These are phyloP conservation scores for Schizopora paradoxa DNA, from an alignment of 1,284 basidiomycete genomes.

Conservation along the genomic window DNA sequence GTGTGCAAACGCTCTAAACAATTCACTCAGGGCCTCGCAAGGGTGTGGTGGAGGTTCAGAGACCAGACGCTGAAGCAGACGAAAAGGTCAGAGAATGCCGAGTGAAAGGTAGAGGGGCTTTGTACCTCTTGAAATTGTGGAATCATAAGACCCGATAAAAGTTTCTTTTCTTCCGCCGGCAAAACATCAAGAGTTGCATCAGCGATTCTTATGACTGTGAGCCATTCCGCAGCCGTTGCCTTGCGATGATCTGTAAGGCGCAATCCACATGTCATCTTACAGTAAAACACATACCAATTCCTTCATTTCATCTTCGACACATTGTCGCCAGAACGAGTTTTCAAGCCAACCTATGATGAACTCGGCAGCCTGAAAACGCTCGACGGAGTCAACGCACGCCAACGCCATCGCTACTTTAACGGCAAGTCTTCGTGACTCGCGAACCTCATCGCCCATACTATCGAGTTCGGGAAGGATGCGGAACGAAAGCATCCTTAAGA, in stretches of 20 bases:
- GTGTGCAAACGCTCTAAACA: conserved; percentile 47
- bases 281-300: conserved; percentile 7
- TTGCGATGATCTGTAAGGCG: conserved; percentile 19
- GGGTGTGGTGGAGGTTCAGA: conserved; percentile 44
- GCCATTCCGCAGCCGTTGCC: conserved; percentile 42
- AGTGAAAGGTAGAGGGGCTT: conserved; percentile 8
- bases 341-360: conserved; percentile 11
- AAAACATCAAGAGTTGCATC: conserved; percentile 36
- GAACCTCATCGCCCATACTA: conserved; percentile 23
- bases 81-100: conserved; percentile 22
- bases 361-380: conserved; percentile 1
- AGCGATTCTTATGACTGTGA: conserved; percentile 34
- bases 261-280: background rate
- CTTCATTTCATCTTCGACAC: conserved; percentile 10
- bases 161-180: conserved; percentile 41
- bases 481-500: conserved; percentile 41
- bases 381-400: conserved; percentile 4
- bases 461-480: conserved; percentile 45
- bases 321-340: conserved; percentile 3
- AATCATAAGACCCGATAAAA: conserved; percentile 35
- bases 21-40: conserved; percentile 37
- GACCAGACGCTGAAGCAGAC: conserved; percentile 36
- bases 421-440: conserved; percentile 11
- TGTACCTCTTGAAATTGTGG: conserved; percentile 52
- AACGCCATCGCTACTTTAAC: conserved; percentile 6